Evolutionary conservation across 345 rosid genomes (phyloP), one percentile per base, ranked within the genome.

Genomic region (Populus ilicifolia): DNA sequence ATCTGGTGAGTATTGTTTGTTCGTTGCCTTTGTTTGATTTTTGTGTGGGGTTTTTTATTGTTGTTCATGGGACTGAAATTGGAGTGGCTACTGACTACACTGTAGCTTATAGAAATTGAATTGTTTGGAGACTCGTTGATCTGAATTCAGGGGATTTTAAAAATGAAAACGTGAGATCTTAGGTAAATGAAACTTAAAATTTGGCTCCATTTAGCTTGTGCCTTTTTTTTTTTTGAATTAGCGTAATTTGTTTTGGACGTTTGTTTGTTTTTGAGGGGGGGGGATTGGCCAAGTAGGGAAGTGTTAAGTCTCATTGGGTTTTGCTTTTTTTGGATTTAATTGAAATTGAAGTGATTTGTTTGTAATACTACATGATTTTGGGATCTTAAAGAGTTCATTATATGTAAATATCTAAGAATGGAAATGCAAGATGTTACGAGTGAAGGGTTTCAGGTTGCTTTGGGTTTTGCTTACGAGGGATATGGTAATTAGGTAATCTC

Each of bases 1-100:
- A 96, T 78, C 85, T 96, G 88, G 99, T 90, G 74, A 89, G 98
- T 90, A 68, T 44, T 17, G 20, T 74, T 35, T 69, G 2, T 20
- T 1, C 38, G 63, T 44, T 20, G 13, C 21, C 30, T 72, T 59
- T 16, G 18, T 59, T 44, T 14, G 12, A 67, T 20, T 33, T 9
- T 25, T 25, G 10, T 16, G 39, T 35, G 25, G 36, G 14, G 50
- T 17, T 70, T 30, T 25, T 46, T 23, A 48, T 68, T 38, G 59
- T 73, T 35, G 6, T 69, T 39, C 62, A 21, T 23, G 29, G 64
- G 52, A n/a, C 3, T 11, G 9, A 44, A 44, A 75, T 29, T 75
- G 23, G 36, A 67, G 18, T 52, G 14, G 9, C 20, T 59, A 10
- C 13, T 21, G 36, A 13, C 3, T 75, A 52, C 17, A 12, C 41